phyloP scores from a whole-genome alignment of 75 land plant genomes.

The Pinus tabuliformis region DNA sequence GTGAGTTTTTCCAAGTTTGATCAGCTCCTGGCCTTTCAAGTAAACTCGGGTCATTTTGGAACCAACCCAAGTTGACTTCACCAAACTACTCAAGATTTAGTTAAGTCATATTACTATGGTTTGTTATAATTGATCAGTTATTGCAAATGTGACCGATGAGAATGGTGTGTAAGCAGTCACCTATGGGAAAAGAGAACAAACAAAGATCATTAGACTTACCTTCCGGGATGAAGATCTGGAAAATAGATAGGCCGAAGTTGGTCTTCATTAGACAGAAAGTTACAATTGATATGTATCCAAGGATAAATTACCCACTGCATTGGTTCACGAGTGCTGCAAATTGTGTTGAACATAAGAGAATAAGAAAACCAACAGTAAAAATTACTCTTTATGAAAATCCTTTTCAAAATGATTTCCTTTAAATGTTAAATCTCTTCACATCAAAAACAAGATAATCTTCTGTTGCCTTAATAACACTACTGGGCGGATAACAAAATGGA shows the following conservation, averaged over 20 bases:
- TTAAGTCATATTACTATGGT: not conserved
- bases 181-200: not conserved
- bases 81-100: too few species aligned
- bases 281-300: constrained; percentile 98
- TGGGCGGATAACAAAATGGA: not conserved
- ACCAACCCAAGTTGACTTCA: too few species aligned
- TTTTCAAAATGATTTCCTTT: not conserved
- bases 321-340: constrained; percentile 50
- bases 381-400: not conserved
- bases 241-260: constrained; percentile 83
- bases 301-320: constrained; percentile 90
- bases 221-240: constrained; percentile 97
- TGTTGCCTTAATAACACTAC: not conserved
- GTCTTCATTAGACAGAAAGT: constrained; percentile 76
- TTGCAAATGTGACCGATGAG: not conserved
- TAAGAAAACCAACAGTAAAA: not conserved
- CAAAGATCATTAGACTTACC: constrained; percentile 33
- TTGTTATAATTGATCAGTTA: not conserved
- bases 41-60: too few species aligned
- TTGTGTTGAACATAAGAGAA: not conserved
- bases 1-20: too few species aligned
- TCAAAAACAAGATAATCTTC: not conserved
- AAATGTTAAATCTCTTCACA: not conserved
- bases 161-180: too few species aligned
- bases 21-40: too few species aligned